Percentiles rank a stretch among this genome's conserved stretches.
These are phyloP conservation scores for Leccinum aurantiacum DNA, from an alignment of 768 basidiomycete genomes.

Conservation along the genomic window DNA sequence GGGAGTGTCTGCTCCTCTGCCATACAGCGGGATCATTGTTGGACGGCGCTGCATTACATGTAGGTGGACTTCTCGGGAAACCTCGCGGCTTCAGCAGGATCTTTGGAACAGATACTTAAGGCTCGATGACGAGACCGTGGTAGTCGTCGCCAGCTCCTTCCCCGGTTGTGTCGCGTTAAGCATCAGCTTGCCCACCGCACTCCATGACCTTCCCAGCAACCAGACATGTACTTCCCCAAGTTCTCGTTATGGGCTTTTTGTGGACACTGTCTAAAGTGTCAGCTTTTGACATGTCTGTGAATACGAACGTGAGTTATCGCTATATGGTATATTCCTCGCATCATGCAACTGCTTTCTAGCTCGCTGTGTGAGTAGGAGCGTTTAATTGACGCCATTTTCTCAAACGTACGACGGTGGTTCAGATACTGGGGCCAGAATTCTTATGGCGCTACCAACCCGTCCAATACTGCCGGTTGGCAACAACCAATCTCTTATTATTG, in stretches of 20 bases:
- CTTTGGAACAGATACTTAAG: conserved; percentile 12
- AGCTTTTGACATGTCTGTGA: conserved; percentile 19
- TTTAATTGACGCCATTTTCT: neutral
- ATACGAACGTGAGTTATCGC: conserved; percentile 22
- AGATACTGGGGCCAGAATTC: conserved; percentile 42
- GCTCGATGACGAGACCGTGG: neutral
- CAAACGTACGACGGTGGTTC: neutral
- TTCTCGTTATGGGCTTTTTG: neutral
- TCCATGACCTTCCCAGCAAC: neutral
- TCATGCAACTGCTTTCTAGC: conserved; percentile 9
- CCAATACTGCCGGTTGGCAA: conserved; percentile 33
- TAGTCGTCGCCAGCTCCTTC: neutral
- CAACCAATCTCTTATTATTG: conserved; percentile 36
- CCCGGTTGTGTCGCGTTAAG: neutral
- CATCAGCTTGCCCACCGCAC: neutral
- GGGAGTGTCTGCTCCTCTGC: conserved; percentile 6
- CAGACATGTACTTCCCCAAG: neutral
- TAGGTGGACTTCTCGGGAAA: neutral
- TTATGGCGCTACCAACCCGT: conserved; percentile 34
- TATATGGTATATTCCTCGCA: neutral
- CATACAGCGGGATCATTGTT: neutral
- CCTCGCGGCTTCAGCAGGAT: neutral
- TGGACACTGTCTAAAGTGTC: neutral
- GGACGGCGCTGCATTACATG: neutral
- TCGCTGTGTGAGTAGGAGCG: conserved; percentile 17